Evolutionary conservation across 2,329 filamentous ascomycete species (phyloP).

Genomic region (Aspergillus awamori): DNA sequence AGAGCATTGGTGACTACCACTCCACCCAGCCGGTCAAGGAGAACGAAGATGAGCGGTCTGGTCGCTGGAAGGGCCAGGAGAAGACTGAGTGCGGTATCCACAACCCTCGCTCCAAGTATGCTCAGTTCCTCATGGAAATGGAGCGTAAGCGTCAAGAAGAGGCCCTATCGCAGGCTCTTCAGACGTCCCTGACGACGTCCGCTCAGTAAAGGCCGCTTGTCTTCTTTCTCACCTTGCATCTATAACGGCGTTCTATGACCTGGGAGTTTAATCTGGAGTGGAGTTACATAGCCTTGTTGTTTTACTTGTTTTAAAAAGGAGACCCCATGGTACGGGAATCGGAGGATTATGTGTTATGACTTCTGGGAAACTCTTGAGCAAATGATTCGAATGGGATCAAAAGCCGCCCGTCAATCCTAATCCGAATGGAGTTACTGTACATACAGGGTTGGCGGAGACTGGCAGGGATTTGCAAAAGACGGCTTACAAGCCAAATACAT

Average conservation of each 20-base stretch:
- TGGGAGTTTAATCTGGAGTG: slow-evolving; percentile 23
- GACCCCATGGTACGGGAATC: slow-evolving; percentile 5
- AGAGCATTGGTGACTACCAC: slow-evolving; percentile 98
- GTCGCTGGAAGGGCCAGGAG: slow-evolving; percentile 91
- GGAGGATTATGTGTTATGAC: slow-evolving; percentile 25
- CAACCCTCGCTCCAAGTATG: slow-evolving; percentile 94
- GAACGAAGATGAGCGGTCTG: slow-evolving; percentile 92
- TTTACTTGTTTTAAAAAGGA: slow-evolving; percentile 7
- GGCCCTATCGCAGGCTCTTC: slow-evolving; percentile 51
- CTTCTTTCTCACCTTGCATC: slow-evolving; percentile 20
- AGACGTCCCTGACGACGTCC: slow-evolving; percentile 33
- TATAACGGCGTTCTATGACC: slow-evolving; percentile 21
- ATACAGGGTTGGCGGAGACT: slow-evolving; percentile 17
- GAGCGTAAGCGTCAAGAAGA: slow-evolving; percentile 68
- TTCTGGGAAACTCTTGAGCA: slow-evolving; percentile 12
- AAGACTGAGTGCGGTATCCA: slow-evolving; percentile 99
- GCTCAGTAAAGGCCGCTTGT: slow-evolving; percentile 28
- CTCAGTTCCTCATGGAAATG: slow-evolving; percentile 76
- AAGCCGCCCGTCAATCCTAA: slow-evolving; percentile 14
- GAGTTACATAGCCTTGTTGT: slow-evolving; percentile 22
- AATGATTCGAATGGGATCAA: slow-evolving; percentile 12
- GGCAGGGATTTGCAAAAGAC: slow-evolving; percentile 12
- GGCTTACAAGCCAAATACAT: slow-evolving; percentile 13
- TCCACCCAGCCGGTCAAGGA: slow-evolving; percentile 87
- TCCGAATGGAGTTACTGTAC: slow-evolving; percentile 20